Base-by-base conservation (phyloP, 2,329 filamentous ascomycete species). In the Fusarium abutilonis region DNA sequence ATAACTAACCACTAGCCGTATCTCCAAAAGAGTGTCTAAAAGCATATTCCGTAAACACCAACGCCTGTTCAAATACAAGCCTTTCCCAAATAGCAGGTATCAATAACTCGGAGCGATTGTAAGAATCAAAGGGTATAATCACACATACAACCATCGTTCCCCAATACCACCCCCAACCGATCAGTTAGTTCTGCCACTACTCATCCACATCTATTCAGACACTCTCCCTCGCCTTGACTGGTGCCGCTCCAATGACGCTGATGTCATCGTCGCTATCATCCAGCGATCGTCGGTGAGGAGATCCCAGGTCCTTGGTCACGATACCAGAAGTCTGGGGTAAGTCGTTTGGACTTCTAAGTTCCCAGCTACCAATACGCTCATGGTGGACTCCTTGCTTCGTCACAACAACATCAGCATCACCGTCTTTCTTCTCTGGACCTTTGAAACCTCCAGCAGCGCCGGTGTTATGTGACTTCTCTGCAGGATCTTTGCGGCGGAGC, bases 341-440 rank as follows among this genome's bases (percentile, higher is more conserved):
- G 6, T 45, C 42, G 14, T 34, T 68, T 6, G 58, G 63, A 2
- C 57, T 58, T 14, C 70, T 71, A 47, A 84, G 70, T 63, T 84
- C 82, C 82, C 82, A 83, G 67, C 81, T 83, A 2, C 80, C 81
- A 13, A 79, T 68, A 7, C 81, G 76, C 62, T 80, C 80, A 31
- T 82, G 79, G 4, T 74, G 73, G 5, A 64, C 70, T 1, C 81
- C 81, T 7, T 69, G 69, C 39, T 72, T 74, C 1, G 75, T 74
- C 4, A 80, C 72, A 1, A 73, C 68, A 4, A 83, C 71, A 52
- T 83, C 82, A 0, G 72, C 67, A 49, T 83, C 81, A 4, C 73
- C 75, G 0, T 73, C 71, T 71, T 75, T 79, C 71, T 80, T 82
- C 70, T 81, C 78, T 0, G 72, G 67, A 10, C 80, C 77, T 53